A percentile compares a stretch with the other conserved stretches of the same genome.
phyloP scores from a whole-genome alignment of 768 basidiomycete genomes.

The Tylopilus felleus region DNA sequence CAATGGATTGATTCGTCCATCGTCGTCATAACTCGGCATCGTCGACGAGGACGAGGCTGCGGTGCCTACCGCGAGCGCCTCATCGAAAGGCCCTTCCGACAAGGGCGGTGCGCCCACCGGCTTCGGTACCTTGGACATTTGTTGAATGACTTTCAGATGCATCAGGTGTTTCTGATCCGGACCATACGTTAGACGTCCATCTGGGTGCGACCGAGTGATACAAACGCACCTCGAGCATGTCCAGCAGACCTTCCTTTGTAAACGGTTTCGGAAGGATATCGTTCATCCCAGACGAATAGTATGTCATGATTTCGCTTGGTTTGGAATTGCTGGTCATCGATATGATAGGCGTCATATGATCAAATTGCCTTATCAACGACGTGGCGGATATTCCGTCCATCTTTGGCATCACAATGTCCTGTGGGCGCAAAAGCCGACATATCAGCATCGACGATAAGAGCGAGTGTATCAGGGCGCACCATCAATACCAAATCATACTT shows the following conservation, averaged over 20 bases:
- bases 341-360: constrained; percentile 93
- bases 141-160: constrained; percentile 83
- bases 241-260: constrained; percentile 86
- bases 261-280: constrained; percentile 97
- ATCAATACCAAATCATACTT: constrained; percentile 96
- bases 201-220: not conserved
- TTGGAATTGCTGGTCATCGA: constrained; percentile 97
- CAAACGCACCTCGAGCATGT: constrained; percentile 78
- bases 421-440: not conserved
- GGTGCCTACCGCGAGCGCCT: constrained; percentile 48
- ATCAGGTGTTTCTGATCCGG: constrained; percentile 81
- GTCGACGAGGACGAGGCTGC: constrained; percentile 17
- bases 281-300: constrained; percentile 78
- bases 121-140: constrained; percentile 58
- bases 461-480: constrained; percentile 46
- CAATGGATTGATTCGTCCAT: constrained; percentile 73
- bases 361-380: constrained; percentile 90
- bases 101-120: constrained; percentile 65
- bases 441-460: not conserved
- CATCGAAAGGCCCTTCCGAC: constrained; percentile 49
- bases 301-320: constrained; percentile 87
- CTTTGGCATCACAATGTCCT: constrained; percentile 97
- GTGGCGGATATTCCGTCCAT: constrained; percentile 89
- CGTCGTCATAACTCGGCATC: constrained; percentile 34
- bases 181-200: not conserved